Evolutionary conservation across 192 early-diverging fungal species (phyloP), one percentile per base, ranked within the genome.

Genomic region (Paraglomus brasilianum): DNA sequence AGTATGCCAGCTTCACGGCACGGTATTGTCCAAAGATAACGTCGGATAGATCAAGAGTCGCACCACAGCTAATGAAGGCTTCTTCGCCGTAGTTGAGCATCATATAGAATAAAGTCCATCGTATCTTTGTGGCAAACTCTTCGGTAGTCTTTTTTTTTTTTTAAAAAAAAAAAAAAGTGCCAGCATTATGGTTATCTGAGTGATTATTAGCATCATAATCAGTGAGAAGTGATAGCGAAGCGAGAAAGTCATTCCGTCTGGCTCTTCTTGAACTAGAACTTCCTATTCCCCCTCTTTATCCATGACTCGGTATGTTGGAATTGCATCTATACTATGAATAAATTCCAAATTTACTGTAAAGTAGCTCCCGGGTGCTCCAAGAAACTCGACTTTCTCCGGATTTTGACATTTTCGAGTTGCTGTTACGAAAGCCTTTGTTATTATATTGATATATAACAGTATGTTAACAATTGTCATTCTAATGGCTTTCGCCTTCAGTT

Each of bases 41-140:
- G 72, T 99, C 97, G 47, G 91, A 88, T 36, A 81, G 72, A 6
- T 87, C 80, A 15, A 97, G 76, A 19, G 95, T 95, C 22, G 92
- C 95, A 5, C 95, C 95, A 61, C 84, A 89, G 55, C 94, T 95
- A 59, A 99, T 87, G 30, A 91, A 89, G 21, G 94, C 97, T 76
- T 98, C 97, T 81, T 98, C 97, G 48, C 97, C 97, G 82, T n/a
- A n/a, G n/a, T 78, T 98, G 97, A 19, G 97, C 95, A 72, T 98
- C 97, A 80, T 97, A 98, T 72, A 98, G 76, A 53, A 98, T 89
- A 74, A 91, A 66, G 76, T 98, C 97, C 94, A 98, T 94, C 45
- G 84, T 82, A 65, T 91, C 86, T 76, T 88, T 82, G 87, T 61
- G 3, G 87, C 85, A 52, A 86, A 82, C 24, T 94, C 94, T 67